Evolutionary conservation across 352 stramenopile species (phyloP), one percentile per base, ranked within the genome.

Genomic region (Phytophthora litchii): DNA sequence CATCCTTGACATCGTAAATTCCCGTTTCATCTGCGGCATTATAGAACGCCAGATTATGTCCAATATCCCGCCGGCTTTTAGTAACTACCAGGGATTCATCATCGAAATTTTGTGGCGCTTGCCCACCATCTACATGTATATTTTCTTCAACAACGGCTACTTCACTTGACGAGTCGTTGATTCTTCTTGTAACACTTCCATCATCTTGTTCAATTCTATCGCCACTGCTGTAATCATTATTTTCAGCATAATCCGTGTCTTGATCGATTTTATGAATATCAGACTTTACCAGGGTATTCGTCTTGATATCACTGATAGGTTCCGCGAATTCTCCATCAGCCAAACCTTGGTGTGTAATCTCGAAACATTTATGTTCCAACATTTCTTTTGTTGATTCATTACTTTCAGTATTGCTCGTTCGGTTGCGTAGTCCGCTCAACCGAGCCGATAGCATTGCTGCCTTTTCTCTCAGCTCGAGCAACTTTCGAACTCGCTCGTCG

Each of bases 381-480:
- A 31, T 23, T 35, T 38, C 12, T 9, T 60, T 20, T 48, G 14
- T 1, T n/a, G 32, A 10, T 3, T 51, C 25, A 16, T 21, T 19
- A 20, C 3, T 20, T 16, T 63, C 17, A 42, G 16, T 37, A 29
- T 42, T 35, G 9, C 20, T 32, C 2, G 25, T 50, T 54, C 35
- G 57, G 13, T 63, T 54, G 16, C 51, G 36, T 40, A 72, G 49
- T 11, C 48, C 58, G 40, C 31, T 70, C 17, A 76, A 52, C 2
- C 59, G 58, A 36, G 49, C 19, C 2, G 64, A 67, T 16, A 74
- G 48, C 4, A 46, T 38, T 36, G 57, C 41, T 34, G 69, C 51
- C 21, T 74, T 72, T 35, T 53, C 52, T 27, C 43, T 46, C 8
- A 77, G 53, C 23, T 72, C 50, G 12, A 74, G 51, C 19, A 77